Evolutionary conservation across 495 filamentous ascomycete genomes (phyloP).

Genomic region (Endocarpon pusillum): DNA sequence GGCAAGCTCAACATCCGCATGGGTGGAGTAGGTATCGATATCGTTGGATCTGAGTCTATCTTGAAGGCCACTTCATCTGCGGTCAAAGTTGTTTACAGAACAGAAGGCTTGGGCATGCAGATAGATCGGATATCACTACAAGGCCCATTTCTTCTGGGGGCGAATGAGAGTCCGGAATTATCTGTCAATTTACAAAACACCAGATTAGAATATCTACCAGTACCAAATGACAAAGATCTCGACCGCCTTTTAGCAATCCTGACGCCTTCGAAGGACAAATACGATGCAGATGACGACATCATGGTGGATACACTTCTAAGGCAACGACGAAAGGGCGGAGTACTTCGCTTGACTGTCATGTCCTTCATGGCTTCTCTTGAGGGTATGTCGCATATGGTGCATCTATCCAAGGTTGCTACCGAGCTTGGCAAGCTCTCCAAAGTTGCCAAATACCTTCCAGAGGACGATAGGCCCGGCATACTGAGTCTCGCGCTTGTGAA

Average conservation of each 20-base stretch:
- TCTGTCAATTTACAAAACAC: constrained; percentile 41
- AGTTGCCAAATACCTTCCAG: constrained; percentile 85
- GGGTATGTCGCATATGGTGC: constrained; percentile 39
- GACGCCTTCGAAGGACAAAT: constrained; percentile 81
- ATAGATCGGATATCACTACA: constrained; percentile 58
- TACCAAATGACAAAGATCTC: constrained; percentile 65
- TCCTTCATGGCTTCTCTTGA: constrained; percentile 38
- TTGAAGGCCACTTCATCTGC: constrained; percentile 60
- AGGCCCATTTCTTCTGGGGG: constrained; percentile 44
- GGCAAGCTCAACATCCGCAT: constrained; percentile 66
- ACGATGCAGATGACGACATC: constrained; percentile 85
- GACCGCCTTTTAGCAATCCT: constrained; percentile 69
- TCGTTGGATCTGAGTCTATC: constrained; percentile 60
- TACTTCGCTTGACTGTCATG: constrained; percentile 54
- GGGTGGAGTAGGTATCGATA: constrained; percentile 53
- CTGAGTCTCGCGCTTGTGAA: constrained; percentile 55
- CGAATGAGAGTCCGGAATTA: constrained; percentile 31
- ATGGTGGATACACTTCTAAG: constrained; percentile 79
- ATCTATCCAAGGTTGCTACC: constrained; percentile 49
- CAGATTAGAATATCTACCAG: constrained; percentile 53
- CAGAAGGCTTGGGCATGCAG: constrained; percentile 47
- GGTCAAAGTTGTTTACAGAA: constrained; percentile 58
- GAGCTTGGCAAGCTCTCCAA: constrained; percentile 70
- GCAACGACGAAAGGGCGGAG: constrained; percentile 80
- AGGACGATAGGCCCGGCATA: constrained; percentile 86